Base-by-base conservation (phyloP, 1,284 basidiomycete species). In the Mycena sp. region DNA sequence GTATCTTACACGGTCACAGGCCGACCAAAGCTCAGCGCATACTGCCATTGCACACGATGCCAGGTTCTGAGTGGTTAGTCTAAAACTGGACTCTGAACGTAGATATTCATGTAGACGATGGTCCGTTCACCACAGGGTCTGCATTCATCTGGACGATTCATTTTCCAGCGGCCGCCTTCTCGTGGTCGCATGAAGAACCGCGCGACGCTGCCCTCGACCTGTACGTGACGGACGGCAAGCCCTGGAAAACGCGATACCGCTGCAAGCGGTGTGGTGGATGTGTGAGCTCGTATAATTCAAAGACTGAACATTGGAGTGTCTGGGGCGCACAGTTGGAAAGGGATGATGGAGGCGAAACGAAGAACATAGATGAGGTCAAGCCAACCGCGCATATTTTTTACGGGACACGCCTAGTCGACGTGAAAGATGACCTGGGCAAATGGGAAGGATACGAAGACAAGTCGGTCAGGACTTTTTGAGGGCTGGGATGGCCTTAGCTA, bases 341-440 rank as follows among this genome's bases (percentile, higher is more conserved):
- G 43, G 82, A 84, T 62, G 77, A 74, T 4, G 73, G 78, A 1
- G 85, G 85, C 9, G 78, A 73, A 50, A 83, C 87, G 53, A 74
- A 80, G 60, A 70, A 77, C 28, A 86, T 84, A 84, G 84, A 85
- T 2, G 64, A 70, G 11, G 73, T 88, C 45, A 83, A 81, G 67
- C 88, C 88, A 0, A 87, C 83, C 0, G 82, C 80, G 11, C 89
- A 90, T 72, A 85, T 85, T 11, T 90, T 89, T 73, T 89, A 89
- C 66, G 86, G 75, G 7, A 89, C 88, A 19, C 77, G 86, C 21
- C 73, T 88, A 77, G 64, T 89, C 54, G 85, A 88, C 58, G 72
- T 89, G 12, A 59, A 77, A 9, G 88, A 90, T 67, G 77, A 68
- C 4, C 63, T 90, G 62, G 79, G 77, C 25, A 90, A 89, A 69